These are phyloP conservation scores for Aspergillus panamensis DNA, from an alignment of 495 filamentous ascomycete genomes.

Conservation along the genomic window DNA sequence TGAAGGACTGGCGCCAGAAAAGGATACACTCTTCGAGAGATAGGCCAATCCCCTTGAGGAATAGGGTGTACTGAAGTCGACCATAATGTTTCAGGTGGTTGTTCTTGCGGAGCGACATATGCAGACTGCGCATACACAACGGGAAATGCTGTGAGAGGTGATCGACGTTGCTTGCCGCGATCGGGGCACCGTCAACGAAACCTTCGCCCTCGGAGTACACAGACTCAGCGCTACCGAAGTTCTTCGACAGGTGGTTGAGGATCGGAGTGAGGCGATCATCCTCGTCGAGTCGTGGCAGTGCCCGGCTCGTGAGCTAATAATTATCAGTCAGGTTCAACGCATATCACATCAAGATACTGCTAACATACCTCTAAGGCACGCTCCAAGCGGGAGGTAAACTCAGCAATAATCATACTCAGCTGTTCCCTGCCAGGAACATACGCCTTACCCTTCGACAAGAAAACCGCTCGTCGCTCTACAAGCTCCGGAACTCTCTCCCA, in stretches of 20 bases:
- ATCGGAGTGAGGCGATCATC: slow-evolving; percentile 95
- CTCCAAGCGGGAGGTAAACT: slow-evolving; percentile 76
- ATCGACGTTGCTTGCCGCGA: slow-evolving; percentile 78
- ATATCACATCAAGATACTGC: background rate
- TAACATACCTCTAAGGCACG: slow-evolving; percentile 69
- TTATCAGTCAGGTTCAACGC: slow-evolving; percentile 18
- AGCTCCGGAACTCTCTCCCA: slow-evolving; percentile 92
- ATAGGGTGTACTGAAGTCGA: slow-evolving; percentile 91
- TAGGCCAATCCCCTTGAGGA: slow-evolving; percentile 95
- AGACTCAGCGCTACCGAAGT: slow-evolving; percentile 87
- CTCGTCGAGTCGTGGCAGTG: slow-evolving; percentile 89
- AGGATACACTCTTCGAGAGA: slow-evolving; percentile 86
- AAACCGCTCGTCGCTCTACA: slow-evolving; percentile 72
- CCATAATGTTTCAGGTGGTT: slow-evolving; percentile 90
- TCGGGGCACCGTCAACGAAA: slow-evolving; percentile 59
- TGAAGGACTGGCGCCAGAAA: slow-evolving; percentile 89
- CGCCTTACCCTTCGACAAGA: slow-evolving; percentile 76
- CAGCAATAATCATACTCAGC: slow-evolving; percentile 79
- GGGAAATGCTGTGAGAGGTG: slow-evolving; percentile 84
- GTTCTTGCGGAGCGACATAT: slow-evolving; percentile 76
- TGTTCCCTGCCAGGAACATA: slow-evolving; percentile 89
- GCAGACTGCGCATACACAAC: slow-evolving; percentile 88
- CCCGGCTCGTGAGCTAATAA: slow-evolving; percentile 73
- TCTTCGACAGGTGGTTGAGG: slow-evolving; percentile 84
- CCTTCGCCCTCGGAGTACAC: slow-evolving; percentile 62